Conservation (phyloP, 2,329 filamentous ascomycete genomes). For the Huntiella omanensis region DNA sequence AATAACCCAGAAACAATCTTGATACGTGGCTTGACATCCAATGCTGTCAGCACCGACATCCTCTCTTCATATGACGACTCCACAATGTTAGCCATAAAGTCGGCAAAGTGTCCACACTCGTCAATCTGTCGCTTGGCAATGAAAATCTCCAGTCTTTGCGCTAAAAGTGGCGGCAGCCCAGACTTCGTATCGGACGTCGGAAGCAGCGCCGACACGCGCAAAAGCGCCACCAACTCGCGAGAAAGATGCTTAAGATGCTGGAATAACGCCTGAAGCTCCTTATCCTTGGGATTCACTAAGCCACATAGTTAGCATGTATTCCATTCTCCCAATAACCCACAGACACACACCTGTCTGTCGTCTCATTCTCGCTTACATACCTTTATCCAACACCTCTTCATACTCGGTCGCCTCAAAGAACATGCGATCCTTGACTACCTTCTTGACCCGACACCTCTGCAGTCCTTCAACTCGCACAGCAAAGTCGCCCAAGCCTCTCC, state of each 20-base stretch:
- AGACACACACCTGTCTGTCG: neutral
- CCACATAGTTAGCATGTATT: too few relatives aligned
- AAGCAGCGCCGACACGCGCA: constrained; percentile 71
- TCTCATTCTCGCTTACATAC: constrained; percentile 29
- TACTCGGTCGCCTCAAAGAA: constrained; percentile 68
- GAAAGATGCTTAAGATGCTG: constrained; percentile 66
- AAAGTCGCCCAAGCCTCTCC: constrained; percentile 56
- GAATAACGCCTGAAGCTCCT: constrained; percentile 53
- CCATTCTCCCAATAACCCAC: too few relatives aligned
- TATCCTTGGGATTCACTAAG: constrained; percentile 23
- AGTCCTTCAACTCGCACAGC: constrained; percentile 74
- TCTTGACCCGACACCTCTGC: constrained; percentile 56
- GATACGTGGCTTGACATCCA: constrained; percentile 61
- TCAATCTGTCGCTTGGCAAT: constrained; percentile 65
- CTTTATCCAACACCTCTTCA: constrained; percentile 48
- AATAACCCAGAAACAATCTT: constrained; percentile 70
- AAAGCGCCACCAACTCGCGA: constrained; percentile 65
- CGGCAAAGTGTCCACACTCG: constrained; percentile 72
- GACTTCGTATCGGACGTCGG: constrained; percentile 45
- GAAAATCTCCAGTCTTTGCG: constrained; percentile 68
- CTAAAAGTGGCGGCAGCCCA: constrained; percentile 63
- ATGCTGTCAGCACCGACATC: constrained; percentile 62
- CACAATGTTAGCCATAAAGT: constrained; percentile 91
- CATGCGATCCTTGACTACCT: constrained; percentile 56
- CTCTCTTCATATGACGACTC: constrained; percentile 84